A percentile compares a stretch with the other conserved stretches of the same genome.
phyloP scores from a whole-genome alignment of 805 yeast species.

The Saturnispora galanensis region DNA sequence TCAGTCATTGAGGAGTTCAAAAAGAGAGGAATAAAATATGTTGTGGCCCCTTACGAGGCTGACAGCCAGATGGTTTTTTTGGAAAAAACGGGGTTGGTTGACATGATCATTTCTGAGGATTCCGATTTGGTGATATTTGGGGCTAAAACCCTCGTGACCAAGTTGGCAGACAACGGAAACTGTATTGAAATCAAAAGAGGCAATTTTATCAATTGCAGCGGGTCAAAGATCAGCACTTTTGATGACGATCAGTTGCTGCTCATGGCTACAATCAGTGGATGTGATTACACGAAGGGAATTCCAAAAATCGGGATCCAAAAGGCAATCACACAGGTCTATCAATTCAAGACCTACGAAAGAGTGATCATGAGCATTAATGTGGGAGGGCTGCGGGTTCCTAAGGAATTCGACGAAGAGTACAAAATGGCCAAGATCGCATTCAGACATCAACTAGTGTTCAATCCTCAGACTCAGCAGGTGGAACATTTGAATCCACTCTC shows the following conservation, averaged over 20 bases:
- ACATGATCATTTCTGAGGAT: slow-evolving; percentile 88
- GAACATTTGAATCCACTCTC: slow-evolving; percentile 53
- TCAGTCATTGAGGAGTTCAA: slow-evolving; percentile 67
- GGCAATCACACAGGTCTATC: slow-evolving; percentile 53
- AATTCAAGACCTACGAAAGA: slow-evolving; percentile 41
- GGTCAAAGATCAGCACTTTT: slow-evolving; percentile 37
- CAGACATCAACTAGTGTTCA: slow-evolving; percentile 74
- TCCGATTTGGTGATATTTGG: slow-evolving; percentile 91
- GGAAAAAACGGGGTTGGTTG: slow-evolving; percentile 63
- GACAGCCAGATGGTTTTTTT: slow-evolving; percentile 93
- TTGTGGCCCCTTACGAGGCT: slow-evolving; percentile 98
- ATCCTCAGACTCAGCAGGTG: slow-evolving; percentile 44
- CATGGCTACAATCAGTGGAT: slow-evolving; percentile 87
- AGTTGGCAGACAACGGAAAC: slow-evolving; percentile 58
- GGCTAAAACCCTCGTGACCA: slow-evolving; percentile 63
- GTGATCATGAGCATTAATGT: slow-evolving; percentile 46
- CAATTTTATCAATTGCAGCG: slow-evolving; percentile 32
- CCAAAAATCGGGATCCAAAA: slow-evolving; percentile 71
- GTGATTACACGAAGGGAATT: slow-evolving; percentile 89
- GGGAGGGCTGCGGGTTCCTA: slow-evolving; percentile 56
- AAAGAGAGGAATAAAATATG: slow-evolving; percentile 44
- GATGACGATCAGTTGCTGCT: slow-evolving; percentile 51
- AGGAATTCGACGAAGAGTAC: slow-evolving; percentile 49
- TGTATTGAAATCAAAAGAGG: slow-evolving; percentile 61
- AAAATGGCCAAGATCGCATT: slow-evolving; percentile 68